Percentiles rank a stretch among this genome's conserved stretches.
phyloP scores from a whole-genome alignment of 1,139 yeast species.

The Scheffersomyces stambukii region DNA sequence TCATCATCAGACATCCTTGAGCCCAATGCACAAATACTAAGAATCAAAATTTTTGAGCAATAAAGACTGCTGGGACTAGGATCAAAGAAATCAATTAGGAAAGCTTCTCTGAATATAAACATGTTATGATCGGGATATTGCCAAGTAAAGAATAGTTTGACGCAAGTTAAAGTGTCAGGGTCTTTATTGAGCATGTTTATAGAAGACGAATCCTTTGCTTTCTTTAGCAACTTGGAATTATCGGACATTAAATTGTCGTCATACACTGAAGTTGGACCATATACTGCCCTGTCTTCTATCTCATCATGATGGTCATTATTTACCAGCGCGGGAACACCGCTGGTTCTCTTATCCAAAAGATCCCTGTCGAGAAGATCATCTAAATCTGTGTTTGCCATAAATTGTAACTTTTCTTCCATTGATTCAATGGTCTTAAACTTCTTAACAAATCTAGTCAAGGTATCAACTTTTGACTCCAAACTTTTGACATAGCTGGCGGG shows the following conservation, averaged over 20 bases:
- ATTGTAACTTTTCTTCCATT: constrained; percentile 18
- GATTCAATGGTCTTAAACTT: constrained; percentile 18
- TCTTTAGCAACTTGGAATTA: constrained; percentile 15
- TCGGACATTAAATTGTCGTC: constrained; percentile 29
- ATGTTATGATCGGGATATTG: constrained; percentile 62
- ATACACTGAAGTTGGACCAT: constrained; percentile 51
- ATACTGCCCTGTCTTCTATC: constrained; percentile 28
- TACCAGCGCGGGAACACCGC: too few species aligned
- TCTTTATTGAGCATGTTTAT: constrained; percentile 26
- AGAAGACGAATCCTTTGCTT: constrained; percentile 16
- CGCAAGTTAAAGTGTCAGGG: constrained; percentile 43
- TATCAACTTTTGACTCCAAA: constrained; percentile 26
- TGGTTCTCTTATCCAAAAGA: constrained; percentile 1
- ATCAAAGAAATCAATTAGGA: constrained; percentile 52
- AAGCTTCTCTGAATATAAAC: constrained; percentile 64
- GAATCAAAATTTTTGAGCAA: constrained; percentile 49
- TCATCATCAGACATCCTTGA: constrained; percentile 46
- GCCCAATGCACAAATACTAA: constrained; percentile 56
- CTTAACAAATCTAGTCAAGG: constrained; percentile 21
- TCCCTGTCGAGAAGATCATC: constrained; percentile 10
- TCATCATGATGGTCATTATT: constrained; percentile 7
- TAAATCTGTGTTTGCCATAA: constrained; percentile 18
- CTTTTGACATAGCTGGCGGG: constrained; percentile 45
- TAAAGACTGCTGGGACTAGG: constrained; percentile 44
- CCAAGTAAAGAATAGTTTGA: constrained; percentile 59